Conservation (phyloP, 768 basidiomycete genomes). For the Pholiota molesta region DNA sequence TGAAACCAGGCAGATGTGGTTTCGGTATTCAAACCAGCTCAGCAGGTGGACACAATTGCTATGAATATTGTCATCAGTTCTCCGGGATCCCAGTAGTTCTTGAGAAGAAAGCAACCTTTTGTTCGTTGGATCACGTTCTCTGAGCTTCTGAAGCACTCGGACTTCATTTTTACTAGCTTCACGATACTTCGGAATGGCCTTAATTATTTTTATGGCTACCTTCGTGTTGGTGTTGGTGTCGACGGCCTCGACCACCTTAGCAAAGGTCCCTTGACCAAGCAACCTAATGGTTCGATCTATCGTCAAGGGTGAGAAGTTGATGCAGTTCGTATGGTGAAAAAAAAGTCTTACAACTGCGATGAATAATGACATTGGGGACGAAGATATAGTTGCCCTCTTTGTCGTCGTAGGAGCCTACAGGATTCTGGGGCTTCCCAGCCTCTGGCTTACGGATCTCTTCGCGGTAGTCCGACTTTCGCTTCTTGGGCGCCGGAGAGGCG, state of each 20-base stretch:
- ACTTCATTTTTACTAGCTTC: slow-evolving; percentile 99
- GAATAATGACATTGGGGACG: slow-evolving; percentile 86
- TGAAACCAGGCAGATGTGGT: slow-evolving; percentile 97
- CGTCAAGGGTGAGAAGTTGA: slow-evolving; percentile 20
- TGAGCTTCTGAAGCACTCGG: slow-evolving; percentile 91
- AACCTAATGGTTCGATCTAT: slow-evolving; percentile 90
- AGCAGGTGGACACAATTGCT: slow-evolving; percentile 98
- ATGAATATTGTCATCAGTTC: slow-evolving; percentile 20
- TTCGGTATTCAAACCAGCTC: slow-evolving; percentile 94
- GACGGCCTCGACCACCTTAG: slow-evolving; percentile 95
- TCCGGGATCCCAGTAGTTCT: slow-evolving; percentile 13
- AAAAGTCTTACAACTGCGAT: slow-evolving; percentile 70
- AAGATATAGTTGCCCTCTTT: slow-evolving; percentile 99
- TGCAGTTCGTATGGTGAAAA: slow-evolving; percentile 3
- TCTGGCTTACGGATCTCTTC: no score
- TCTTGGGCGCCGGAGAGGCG: slow-evolving; percentile 77
- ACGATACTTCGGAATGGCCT: slow-evolving; percentile 97
- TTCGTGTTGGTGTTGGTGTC: slow-evolving; percentile 74
- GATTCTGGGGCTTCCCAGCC: no score
- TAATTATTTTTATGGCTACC: slow-evolving; percentile 98
- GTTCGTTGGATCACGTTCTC: slow-evolving; percentile 86
- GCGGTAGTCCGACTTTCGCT: slow-evolving; percentile 76
- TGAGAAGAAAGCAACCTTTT: slow-evolving; percentile 65
- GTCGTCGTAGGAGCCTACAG: slow-evolving; percentile 81
- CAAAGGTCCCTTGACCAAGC: slow-evolving; percentile 97